Percentiles rank a stretch among this genome's conserved stretches.
Conservation (phyloP, 176 grass and related monocot genomes). For the Musa troglodytarum region DNA sequence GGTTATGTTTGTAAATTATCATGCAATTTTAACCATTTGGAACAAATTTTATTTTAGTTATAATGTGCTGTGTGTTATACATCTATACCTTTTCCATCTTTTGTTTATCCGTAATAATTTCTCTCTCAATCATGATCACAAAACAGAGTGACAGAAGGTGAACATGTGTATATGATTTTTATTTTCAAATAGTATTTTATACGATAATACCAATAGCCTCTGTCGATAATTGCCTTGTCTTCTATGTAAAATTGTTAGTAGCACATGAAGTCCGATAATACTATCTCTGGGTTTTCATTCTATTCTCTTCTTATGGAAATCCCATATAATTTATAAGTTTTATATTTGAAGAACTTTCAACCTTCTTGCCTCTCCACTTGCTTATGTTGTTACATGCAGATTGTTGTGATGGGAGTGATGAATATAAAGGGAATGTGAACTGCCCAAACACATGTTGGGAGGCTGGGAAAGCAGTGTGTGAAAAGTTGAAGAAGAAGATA, state of each 20-base stretch:
- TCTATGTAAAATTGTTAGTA: not conserved
- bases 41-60: too few species aligned
- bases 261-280: not conserved
- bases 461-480: slow-evolving; percentile 75
- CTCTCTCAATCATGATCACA: too few species aligned
- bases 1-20: too few species aligned
- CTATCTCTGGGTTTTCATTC: not conserved
- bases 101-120: too few species aligned
- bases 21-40: too few species aligned
- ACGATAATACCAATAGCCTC: too few species aligned
- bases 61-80: too few species aligned
- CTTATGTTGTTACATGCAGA: slow-evolving; percentile 30
- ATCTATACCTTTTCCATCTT: too few species aligned
- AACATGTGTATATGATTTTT: too few species aligned
- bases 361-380: not conserved
- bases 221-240: not conserved
- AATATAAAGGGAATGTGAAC: slow-evolving; percentile 64
- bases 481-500: slow-evolving; percentile 85
- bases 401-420: slow-evolving; percentile 97
- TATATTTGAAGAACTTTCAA: not conserved
- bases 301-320: not conserved
- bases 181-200: too few species aligned
- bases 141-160: too few species aligned
- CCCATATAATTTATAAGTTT: not conserved
- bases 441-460: slow-evolving; percentile 95